These are phyloP conservation scores for Fraxinus ornus DNA, from an alignment of 305 asterid genomes.

Conservation along the genomic window DNA sequence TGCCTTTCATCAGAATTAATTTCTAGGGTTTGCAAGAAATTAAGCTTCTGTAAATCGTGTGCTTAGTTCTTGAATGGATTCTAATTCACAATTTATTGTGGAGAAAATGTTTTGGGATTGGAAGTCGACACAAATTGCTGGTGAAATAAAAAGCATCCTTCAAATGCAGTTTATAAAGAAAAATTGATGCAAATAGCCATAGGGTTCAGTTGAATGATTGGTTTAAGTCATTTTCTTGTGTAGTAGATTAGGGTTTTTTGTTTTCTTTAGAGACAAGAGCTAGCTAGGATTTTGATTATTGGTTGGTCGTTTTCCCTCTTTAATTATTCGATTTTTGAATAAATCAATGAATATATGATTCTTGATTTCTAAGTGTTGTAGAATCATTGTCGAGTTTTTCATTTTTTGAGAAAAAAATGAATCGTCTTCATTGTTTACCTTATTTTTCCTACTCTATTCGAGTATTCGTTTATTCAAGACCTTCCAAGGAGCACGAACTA, in stretches of 20 bases:
- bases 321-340: not conserved
- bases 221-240: not conserved
- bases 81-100: not conserved
- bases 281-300: not conserved
- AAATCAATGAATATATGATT: not conserved
- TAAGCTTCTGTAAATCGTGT: not conserved
- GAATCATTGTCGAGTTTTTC: not conserved
- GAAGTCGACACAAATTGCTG: not conserved
- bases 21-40: not conserved
- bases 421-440: not conserved
- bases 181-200: not conserved
- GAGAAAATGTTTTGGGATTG: not conserved
- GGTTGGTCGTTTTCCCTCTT: not conserved
- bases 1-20: not conserved
- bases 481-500: not conserved
- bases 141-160: not conserved
- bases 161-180: not conserved
- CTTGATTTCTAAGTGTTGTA: not conserved
- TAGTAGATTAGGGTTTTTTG: not conserved
- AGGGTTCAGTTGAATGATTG: not conserved
- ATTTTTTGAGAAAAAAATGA: not conserved
- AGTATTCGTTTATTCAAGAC: not conserved
- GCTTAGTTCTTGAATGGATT: slow-evolving; percentile 8
- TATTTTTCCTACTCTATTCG: not conserved
- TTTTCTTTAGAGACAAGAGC: not conserved